A percentile compares a stretch with the other conserved stretches of the same genome.
Evolutionary conservation across 2,329 filamentous ascomycete species (phyloP).

Genomic region (Fusarium pininemorale): DNA sequence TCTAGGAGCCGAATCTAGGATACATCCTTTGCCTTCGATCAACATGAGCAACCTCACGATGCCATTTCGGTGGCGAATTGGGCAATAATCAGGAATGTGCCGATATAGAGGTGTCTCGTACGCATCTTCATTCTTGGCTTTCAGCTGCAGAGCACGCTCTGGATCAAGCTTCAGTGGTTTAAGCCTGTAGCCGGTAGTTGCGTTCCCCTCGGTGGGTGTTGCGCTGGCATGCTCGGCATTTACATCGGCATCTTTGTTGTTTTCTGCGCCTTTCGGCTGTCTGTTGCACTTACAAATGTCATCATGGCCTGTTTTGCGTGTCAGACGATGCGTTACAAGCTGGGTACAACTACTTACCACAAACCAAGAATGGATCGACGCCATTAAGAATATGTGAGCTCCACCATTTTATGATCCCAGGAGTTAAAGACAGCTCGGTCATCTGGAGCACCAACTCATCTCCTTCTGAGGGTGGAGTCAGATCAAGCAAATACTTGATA

Average conservation of each 20-base stretch:
- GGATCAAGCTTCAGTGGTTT: not conserved
- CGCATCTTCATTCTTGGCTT: conserved; percentile 26
- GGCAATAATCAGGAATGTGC: conserved; percentile 67
- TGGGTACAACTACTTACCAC: not conserved
- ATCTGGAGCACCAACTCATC: conserved; percentile 69
- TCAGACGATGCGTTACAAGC: not conserved
- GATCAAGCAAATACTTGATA: conserved; percentile 68
- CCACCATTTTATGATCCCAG: conserved; percentile 66
- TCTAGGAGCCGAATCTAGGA: conserved; percentile 71
- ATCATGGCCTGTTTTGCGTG: conserved; percentile 50
- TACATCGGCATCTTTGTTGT: not conserved
- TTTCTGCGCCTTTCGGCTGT: not conserved
- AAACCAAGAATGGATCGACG: conserved; percentile 44
- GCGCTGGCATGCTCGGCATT: not conserved
- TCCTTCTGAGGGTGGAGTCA: conserved; percentile 69
- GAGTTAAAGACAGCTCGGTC: conserved; percentile 66
- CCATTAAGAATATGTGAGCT: conserved; percentile 48
- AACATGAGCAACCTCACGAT: conserved; percentile 70
- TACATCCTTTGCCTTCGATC: conserved; percentile 63
- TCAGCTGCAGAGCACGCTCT: conserved; percentile 33
- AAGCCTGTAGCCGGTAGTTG: not conserved
- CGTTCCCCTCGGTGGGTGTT: not conserved
- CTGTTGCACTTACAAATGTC: conserved; percentile 50
- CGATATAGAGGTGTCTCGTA: conserved; percentile 46
- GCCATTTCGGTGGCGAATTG: conserved; percentile 68